Evolutionary conservation across 2,329 filamentous ascomycete genomes (phyloP).

Genomic region (Trichoderma sp.): DNA sequence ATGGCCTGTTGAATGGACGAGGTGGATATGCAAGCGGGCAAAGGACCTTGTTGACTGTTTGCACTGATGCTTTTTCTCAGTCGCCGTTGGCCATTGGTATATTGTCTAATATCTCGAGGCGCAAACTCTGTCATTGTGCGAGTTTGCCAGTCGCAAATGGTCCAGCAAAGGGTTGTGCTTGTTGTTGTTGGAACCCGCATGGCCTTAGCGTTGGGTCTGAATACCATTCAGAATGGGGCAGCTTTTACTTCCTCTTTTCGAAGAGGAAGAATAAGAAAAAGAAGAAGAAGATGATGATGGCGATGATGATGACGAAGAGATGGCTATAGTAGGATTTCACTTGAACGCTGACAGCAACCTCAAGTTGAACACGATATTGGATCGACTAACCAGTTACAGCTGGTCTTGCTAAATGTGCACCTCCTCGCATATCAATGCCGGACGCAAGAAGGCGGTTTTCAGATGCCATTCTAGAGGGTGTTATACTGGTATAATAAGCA

Average conservation of each 20-base stretch:
- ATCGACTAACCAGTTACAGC: too few species aligned
- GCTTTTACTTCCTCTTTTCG: too few species aligned
- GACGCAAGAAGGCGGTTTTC: too few species aligned
- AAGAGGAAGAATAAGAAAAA: neutral
- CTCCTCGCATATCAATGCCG: too few species aligned
- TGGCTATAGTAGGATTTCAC: neutral
- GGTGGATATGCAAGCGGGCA: conserved; percentile 1
- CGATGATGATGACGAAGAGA: too few species aligned
- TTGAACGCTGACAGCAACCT: too few species aligned
- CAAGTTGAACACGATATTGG: too few species aligned
- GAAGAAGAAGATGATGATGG: neutral
- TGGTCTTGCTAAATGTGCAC: too few species aligned
- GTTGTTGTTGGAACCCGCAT: neutral
- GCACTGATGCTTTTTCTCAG: neutral
- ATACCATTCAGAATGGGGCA: neutral
- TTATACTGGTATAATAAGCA: too few species aligned
- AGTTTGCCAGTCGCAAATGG: neutral
- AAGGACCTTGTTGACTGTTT: neutral
- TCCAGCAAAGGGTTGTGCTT: neutral
- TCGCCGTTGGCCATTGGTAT: neutral
- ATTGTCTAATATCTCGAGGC: neutral
- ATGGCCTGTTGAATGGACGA: neutral
- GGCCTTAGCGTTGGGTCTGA: neutral
- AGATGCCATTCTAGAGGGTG: too few species aligned
- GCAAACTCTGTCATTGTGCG: neutral